Conservation (phyloP, 257 asterid genomes). For the Lycium ferocissimum region DNA sequence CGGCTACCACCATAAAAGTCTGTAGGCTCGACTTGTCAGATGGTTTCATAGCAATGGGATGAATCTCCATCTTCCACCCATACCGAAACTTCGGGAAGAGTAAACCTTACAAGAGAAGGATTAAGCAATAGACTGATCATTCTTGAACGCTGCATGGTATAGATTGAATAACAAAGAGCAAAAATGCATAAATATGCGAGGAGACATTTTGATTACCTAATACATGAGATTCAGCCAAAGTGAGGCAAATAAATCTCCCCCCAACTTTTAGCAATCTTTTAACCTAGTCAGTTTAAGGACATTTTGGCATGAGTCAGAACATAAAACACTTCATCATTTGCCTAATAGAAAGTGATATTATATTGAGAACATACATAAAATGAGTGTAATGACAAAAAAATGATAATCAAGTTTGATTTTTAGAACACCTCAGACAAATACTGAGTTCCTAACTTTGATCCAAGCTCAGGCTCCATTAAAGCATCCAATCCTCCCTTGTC, state of each 20-base stretch:
- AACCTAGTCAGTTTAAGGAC: slow-evolving; percentile 58
- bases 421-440: slow-evolving; percentile 81
- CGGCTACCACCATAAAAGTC: slow-evolving; percentile 84
- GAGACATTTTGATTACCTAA: slow-evolving; percentile 59
- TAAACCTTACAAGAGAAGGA: slow-evolving; percentile 55
- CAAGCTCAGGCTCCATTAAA: slow-evolving; percentile 93
- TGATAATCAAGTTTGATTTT: slow-evolving; percentile 32
- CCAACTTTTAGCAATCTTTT: slow-evolving; percentile 73
- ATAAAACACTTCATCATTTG: slow-evolving; percentile 13
- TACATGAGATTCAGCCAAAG: slow-evolving; percentile 88
- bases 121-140: slow-evolving; percentile 28
- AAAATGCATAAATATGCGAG: slow-evolving; percentile 9
- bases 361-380: slow-evolving; percentile 8
- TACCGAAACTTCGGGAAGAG: slow-evolving; percentile 81
- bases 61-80: slow-evolving; percentile 87
- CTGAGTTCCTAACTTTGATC: slow-evolving; percentile 69
- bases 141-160: slow-evolving; percentile 9
- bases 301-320: slow-evolving; percentile 34
- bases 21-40: slow-evolving; percentile 57
- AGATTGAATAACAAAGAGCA: slow-evolving; percentile 24
- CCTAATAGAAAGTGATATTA: neutral
- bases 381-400: neutral
- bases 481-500: slow-evolving; percentile 99
- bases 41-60: slow-evolving; percentile 63
- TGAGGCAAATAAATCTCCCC: slow-evolving; percentile 89